These are phyloP conservation scores for Candida sonorensis DNA, from an alignment of 805 yeast species.

Conservation along the genomic window DNA sequence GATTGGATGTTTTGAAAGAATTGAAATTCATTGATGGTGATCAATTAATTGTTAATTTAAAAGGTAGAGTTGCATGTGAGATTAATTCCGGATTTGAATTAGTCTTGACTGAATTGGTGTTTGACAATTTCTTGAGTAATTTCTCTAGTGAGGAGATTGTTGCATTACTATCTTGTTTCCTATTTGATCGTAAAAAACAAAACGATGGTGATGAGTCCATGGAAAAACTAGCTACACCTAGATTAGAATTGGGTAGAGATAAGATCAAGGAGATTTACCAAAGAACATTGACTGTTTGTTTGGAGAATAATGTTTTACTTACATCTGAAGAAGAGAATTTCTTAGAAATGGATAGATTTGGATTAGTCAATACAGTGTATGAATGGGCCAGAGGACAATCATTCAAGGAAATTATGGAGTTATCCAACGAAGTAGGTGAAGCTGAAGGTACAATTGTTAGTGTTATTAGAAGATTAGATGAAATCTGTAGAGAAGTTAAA, in stretches of 20 bases:
- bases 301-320: slow-evolving; percentile 61
- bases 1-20: slow-evolving; percentile 70
- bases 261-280: slow-evolving; percentile 68
- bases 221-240: slow-evolving; percentile 67
- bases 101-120: slow-evolving; percentile 77
- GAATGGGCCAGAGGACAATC: slow-evolving; percentile 97
- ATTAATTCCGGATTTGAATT: slow-evolving; percentile 88
- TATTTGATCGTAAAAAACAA: slow-evolving; percentile 71
- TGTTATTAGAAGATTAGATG: slow-evolving; percentile 90
- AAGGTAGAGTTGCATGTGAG: slow-evolving; percentile 94
- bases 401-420: slow-evolving; percentile 83
- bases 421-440: slow-evolving; percentile 66
- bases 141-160: slow-evolving; percentile 95
- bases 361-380: slow-evolving; percentile 86
- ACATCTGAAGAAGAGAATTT: slow-evolving; percentile 85
- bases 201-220: slow-evolving; percentile 48
- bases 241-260: slow-evolving; percentile 64
- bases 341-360: slow-evolving; percentile 77
- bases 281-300: slow-evolving; percentile 53
- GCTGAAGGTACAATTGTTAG: slow-evolving; percentile 93
- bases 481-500: slow-evolving; percentile 89
- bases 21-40: slow-evolving; percentile 74
- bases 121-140: slow-evolving; percentile 88
- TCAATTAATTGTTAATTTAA: slow-evolving; percentile 64
- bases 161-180: slow-evolving; percentile 88